These are phyloP conservation scores for Cicer yamashitae DNA, from an alignment of 306 rosid species.

Conservation along the genomic window DNA sequence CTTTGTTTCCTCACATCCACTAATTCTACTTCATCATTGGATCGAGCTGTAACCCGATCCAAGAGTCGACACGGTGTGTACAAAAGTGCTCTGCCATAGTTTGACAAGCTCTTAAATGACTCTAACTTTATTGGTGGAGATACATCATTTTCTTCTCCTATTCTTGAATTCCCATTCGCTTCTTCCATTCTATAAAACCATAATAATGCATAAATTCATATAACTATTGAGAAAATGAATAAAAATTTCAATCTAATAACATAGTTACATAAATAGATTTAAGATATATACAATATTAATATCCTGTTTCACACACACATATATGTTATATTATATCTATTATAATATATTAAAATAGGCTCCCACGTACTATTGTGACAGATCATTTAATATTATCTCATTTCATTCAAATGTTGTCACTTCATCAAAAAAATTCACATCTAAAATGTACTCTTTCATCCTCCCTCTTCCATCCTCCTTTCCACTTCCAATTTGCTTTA, in stretches of 20 bases:
- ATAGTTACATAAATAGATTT: not conserved
- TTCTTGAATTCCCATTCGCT: not conserved
- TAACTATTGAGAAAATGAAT: not conserved
- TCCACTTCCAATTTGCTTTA: too few species aligned
- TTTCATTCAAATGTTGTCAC: too few species aligned
- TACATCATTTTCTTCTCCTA: not conserved
- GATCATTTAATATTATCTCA: too few species aligned
- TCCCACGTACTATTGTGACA: too few species aligned
- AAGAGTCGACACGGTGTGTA: constrained; percentile 35
- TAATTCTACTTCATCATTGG: constrained; percentile 46
- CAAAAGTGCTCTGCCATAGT: constrained; percentile 32
- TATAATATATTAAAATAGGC: too few species aligned
- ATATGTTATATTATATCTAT: too few species aligned
- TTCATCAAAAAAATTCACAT: too few species aligned
- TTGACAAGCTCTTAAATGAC: constrained; percentile 40
- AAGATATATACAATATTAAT: not conserved
- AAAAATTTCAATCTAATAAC: not conserved
- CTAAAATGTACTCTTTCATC: too few species aligned
- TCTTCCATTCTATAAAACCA: constrained; percentile 43
- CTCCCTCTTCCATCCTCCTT: too few species aligned
- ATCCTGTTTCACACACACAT: too few species aligned
- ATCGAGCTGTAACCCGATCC: constrained; percentile 40
- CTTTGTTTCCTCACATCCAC: constrained; percentile 45
- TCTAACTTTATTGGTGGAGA: not conserved
- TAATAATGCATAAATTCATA: not conserved